A percentile compares a stretch with the other conserved stretches of the same genome.
phyloP scores from a whole-genome alignment of 192 early-diverging fungal species.

The Coemansia sp. region DNA sequence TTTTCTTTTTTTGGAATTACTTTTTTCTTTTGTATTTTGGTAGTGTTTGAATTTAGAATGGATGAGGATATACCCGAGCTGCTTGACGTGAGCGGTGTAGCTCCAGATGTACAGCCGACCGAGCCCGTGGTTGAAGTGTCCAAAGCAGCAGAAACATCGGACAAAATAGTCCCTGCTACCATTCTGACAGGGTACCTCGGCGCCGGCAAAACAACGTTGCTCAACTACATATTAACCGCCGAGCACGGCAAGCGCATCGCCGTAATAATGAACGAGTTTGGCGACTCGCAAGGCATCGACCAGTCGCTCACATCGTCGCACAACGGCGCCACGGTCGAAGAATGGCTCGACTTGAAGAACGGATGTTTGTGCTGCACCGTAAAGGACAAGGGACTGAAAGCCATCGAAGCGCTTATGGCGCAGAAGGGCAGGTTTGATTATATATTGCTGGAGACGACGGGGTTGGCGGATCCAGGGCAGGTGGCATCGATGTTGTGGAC shows the following conservation, averaged over 20 bases:
- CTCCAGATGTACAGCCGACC: background rate
- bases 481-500: slow-evolving; percentile 98
- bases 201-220: slow-evolving; percentile 89
- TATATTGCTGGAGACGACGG: slow-evolving; percentile 94
- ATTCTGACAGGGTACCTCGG: slow-evolving; percentile 72
- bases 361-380: slow-evolving; percentile 98
- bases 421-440: slow-evolving; percentile 93
- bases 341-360: slow-evolving; percentile 97
- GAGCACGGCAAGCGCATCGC: slow-evolving; percentile 95
- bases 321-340: slow-evolving; percentile 82
- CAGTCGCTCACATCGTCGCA: slow-evolving; percentile 79
- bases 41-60: slow-evolving; percentile 13
- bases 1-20: background rate
- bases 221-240: slow-evolving; percentile 79
- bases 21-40: slow-evolving; percentile 1
- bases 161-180: slow-evolving; percentile 52
- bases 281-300: slow-evolving; percentile 93
- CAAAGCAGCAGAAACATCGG: background rate
- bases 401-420: slow-evolving; percentile 91
- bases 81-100: slow-evolving; percentile 11
- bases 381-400: slow-evolving; percentile 93
- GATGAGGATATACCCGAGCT: slow-evolving; percentile 48
- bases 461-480: slow-evolving; percentile 68
- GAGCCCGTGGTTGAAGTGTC: background rate
- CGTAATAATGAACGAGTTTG: slow-evolving; percentile 99